Percentiles rank a stretch among this genome's conserved stretches.
These are phyloP conservation scores for Exophiala bonariae DNA, from an alignment of 2,329 filamentous ascomycete genomes.

Conservation along the genomic window DNA sequence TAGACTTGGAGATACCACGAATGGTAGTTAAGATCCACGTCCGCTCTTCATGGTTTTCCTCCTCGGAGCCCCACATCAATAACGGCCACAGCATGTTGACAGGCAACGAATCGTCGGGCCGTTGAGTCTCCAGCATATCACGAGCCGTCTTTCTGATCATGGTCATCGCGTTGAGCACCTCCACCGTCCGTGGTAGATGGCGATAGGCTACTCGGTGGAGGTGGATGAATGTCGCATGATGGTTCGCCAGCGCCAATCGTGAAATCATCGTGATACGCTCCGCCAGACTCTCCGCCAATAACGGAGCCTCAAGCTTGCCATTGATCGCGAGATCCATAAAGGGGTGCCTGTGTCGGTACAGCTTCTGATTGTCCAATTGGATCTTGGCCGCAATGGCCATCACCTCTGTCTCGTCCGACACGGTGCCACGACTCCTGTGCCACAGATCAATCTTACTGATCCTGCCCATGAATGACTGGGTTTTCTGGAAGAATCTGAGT, in stretches of 20 bases:
- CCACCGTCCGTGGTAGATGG: slow-evolving; percentile 49
- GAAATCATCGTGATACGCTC: slow-evolving; percentile 55
- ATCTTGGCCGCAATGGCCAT: slow-evolving; percentile 57
- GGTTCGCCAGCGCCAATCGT: slow-evolving; percentile 58
- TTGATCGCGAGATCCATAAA: slow-evolving; percentile 59
- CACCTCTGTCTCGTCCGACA: slow-evolving; percentile 59
- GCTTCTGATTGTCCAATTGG: slow-evolving; percentile 48
- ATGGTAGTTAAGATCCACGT: slow-evolving; percentile 55
- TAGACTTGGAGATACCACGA: slow-evolving; percentile 37
- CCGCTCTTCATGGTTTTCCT: slow-evolving; percentile 50
- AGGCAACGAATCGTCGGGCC: slow-evolving; percentile 42
- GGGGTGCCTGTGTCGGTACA: slow-evolving; percentile 53
- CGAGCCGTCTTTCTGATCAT: slow-evolving; percentile 51
- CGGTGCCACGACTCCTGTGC: slow-evolving; percentile 57
- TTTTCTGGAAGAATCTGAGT: slow-evolving; percentile 58
- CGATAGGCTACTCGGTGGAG: slow-evolving; percentile 60
- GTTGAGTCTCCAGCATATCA: slow-evolving; percentile 46
- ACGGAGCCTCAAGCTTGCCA: slow-evolving; percentile 50
- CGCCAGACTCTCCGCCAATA: slow-evolving; percentile 51
- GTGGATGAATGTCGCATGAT: slow-evolving; percentile 57
- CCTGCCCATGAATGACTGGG: slow-evolving; percentile 58
- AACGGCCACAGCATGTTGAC: slow-evolving; percentile 61
- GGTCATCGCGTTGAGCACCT: slow-evolving; percentile 41
- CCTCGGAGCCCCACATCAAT: slow-evolving; percentile 57
- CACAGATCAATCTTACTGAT: slow-evolving; percentile 59